phyloP scores from a whole-genome alignment of 495 filamentous ascomycete species.

The Neurospora sp. region DNA sequence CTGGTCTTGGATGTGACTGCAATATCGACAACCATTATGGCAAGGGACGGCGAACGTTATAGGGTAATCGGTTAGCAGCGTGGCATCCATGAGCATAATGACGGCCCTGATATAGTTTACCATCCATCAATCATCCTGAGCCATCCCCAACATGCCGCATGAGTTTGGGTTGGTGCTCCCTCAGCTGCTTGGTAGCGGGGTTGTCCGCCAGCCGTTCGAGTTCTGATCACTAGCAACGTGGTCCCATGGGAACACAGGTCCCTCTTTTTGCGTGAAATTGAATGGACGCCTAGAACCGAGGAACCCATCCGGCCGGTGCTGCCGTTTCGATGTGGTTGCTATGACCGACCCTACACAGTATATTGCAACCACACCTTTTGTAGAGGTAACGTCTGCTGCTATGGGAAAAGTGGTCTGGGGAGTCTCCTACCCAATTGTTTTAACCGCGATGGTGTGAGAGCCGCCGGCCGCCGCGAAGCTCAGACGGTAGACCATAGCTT shows the following conservation, averaged over 20 bases:
- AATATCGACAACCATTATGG: background rate
- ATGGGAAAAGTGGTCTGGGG: background rate
- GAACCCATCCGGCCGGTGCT: constrained; percentile 7
- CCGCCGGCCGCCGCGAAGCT: background rate
- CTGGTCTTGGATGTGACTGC: background rate
- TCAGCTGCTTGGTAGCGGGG: constrained; percentile 1
- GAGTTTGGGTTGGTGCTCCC: background rate
- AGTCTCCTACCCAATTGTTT: background rate
- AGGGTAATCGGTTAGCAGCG: constrained; percentile 1
- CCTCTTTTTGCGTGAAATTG: background rate
- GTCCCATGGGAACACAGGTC: background rate
- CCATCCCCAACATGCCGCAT: background rate
- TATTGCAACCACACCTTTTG: constrained; percentile 20
- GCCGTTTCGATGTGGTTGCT: constrained; percentile 2
- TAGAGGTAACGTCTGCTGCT: background rate
- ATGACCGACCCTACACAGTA: constrained; percentile 4
- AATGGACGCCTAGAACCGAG: constrained; percentile 3
- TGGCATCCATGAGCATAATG: constrained; percentile 5
- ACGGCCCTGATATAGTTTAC: background rate
- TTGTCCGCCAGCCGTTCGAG: background rate
- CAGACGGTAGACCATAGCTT: background rate
- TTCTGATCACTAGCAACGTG: constrained; percentile 1
- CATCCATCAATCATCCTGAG: background rate
- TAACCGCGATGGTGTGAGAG: background rate
- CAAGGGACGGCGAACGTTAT: background rate